Conservation (phyloP, 805 yeast species). For the Nakazawaea ishiwadae region DNA sequence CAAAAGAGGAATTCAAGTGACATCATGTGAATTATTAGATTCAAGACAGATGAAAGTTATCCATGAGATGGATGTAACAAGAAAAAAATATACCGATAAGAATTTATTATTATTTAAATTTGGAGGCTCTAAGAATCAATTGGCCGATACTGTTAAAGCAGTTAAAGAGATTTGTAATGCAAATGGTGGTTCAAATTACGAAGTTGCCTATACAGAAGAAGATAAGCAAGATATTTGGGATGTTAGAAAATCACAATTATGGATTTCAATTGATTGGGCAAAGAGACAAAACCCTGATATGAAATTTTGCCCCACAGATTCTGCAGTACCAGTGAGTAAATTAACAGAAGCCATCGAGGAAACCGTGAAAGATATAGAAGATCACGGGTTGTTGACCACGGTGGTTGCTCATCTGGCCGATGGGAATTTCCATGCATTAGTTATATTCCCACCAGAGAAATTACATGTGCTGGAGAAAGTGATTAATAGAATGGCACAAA, state of each 20-base stretch:
- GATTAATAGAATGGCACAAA: slow-evolving; percentile 56
- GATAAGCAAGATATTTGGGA: slow-evolving; percentile 69
- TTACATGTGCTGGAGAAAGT: slow-evolving; percentile 39
- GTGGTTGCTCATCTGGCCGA: slow-evolving; percentile 82
- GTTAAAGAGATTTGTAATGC: slow-evolving; percentile 46
- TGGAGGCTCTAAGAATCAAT: slow-evolving; percentile 40
- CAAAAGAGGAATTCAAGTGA: slow-evolving; percentile 58
- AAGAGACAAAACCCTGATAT: slow-evolving; percentile 34
- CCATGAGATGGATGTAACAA: slow-evolving; percentile 43
- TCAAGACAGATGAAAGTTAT: slow-evolving; percentile 67
- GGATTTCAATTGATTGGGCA: slow-evolving; percentile 69
- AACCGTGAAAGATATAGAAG: slow-evolving; percentile 54
- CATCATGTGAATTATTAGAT: slow-evolving; percentile 74
- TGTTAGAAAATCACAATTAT: slow-evolving; percentile 66
- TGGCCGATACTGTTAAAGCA: slow-evolving; percentile 37
- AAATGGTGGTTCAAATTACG: slow-evolving; percentile 54
- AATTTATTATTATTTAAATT: slow-evolving; percentile 53
- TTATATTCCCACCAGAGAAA: slow-evolving; percentile 53
- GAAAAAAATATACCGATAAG: slow-evolving; percentile 25
- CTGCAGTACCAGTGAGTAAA: slow-evolving; percentile 73
- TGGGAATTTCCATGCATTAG: slow-evolving; percentile 72
- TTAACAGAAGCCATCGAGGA: slow-evolving; percentile 59
- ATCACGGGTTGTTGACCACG: slow-evolving; percentile 48
- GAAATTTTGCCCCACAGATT: slow-evolving; percentile 72
- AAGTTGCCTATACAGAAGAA: slow-evolving; percentile 57